A percentile compares a stretch with the other conserved stretches of the same genome.
Evolutionary conservation across 805 yeast genomes (phyloP).

Genomic region (Starmerella floricola): DNA sequence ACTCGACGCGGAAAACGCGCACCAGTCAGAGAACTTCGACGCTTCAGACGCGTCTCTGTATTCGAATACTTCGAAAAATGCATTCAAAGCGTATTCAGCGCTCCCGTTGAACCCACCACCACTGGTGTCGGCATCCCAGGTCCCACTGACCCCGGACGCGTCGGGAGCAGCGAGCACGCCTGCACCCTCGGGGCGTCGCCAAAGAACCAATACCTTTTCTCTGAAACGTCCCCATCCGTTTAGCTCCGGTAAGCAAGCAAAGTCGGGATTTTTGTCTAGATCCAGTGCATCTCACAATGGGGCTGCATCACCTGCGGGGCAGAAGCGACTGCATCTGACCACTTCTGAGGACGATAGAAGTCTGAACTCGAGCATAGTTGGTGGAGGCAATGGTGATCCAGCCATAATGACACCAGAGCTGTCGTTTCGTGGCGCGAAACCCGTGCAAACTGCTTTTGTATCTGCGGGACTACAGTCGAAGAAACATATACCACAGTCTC

Average conservation of each 20-base stretch:
- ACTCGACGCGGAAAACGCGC: slow-evolving; percentile 23
- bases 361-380: background rate
- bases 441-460: slow-evolving; percentile 72
- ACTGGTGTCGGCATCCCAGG: too few relatives aligned
- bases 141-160: background rate
- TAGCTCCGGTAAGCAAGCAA: slow-evolving; percentile 14
- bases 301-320: slow-evolving; percentile 8
- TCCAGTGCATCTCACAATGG: slow-evolving; percentile 5
- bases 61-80: too few relatives aligned
- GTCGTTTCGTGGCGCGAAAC: slow-evolving; percentile 57
- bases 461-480: slow-evolving; percentile 61
- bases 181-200: too few relatives aligned
- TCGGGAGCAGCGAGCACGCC: too few relatives aligned
- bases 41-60: background rate
- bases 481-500: slow-evolving; percentile 35
- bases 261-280: slow-evolving; percentile 10
- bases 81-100: too few relatives aligned
- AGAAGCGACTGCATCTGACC: slow-evolving; percentile 13
- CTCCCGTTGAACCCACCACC: too few relatives aligned
- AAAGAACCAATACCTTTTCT: slow-evolving; percentile 4
- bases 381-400: background rate
- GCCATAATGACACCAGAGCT: slow-evolving; percentile 37
- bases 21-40: slow-evolving; percentile 5
- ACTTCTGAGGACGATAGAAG: background rate
- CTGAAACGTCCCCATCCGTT: slow-evolving; percentile 25